These are phyloP conservation scores for Periconia macrospinosa DNA, from an alignment of 2,329 filamentous ascomycete genomes.

Conservation along the genomic window DNA sequence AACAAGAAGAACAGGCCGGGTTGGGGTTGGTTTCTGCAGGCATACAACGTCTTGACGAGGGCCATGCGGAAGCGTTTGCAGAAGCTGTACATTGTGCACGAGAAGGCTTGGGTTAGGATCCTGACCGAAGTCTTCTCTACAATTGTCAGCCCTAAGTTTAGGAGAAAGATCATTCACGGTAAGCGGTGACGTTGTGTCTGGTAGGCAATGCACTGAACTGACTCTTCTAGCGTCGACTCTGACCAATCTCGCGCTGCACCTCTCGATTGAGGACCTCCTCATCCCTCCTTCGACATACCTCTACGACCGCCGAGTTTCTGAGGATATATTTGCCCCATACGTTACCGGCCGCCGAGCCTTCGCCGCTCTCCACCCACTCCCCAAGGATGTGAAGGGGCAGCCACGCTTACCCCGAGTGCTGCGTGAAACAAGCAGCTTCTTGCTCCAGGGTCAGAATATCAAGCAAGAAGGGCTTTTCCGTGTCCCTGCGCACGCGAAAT, in stretches of 20 bases:
- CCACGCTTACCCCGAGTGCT: conserved; percentile 56
- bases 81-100: conserved; percentile 60
- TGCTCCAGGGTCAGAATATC: conserved; percentile 53
- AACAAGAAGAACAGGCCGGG: conserved; percentile 54
- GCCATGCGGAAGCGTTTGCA: conserved; percentile 59
- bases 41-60: conserved; percentile 58
- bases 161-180: conserved; percentile 60
- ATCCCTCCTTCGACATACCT: conserved; percentile 59
- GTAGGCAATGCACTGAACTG: conserved; percentile 18
- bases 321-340: conserved; percentile 52
- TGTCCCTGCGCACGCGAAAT: conserved; percentile 53
- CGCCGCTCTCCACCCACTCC: conserved; percentile 51
- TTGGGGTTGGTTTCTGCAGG: conserved; percentile 61
- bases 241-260: conserved; percentile 52
- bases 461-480: conserved; percentile 57
- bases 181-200: conserved; percentile 15
- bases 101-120: conserved; percentile 59
- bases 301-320: conserved; percentile 54
- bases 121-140: conserved; percentile 60
- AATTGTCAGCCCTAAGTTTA: conserved; percentile 60
- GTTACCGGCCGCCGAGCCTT: conserved; percentile 52
- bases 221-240: conserved; percentile 50
- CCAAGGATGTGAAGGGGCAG: conserved; percentile 47
- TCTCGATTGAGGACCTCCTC: conserved; percentile 56
- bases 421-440: conserved; percentile 55